Evolutionary conservation across 148 eudicot species (phyloP), one percentile per base, ranked within the genome.

Genomic region (Vaccinium macrocarpon): DNA sequence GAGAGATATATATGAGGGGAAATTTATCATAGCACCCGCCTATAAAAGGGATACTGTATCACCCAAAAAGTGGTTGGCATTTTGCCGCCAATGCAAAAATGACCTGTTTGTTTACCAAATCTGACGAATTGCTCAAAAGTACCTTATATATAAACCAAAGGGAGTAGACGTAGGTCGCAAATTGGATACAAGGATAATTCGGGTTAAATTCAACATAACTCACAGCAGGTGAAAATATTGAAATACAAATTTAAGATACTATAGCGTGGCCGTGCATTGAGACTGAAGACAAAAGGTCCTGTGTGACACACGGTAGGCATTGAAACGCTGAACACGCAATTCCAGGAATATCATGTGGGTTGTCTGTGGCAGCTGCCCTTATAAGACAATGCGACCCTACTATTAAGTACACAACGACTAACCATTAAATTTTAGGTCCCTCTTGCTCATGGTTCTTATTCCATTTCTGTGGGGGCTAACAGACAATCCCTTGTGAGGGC

Each of bases 401-500:
- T 62, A 29, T 56, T 59, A 80, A 80, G 68, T 57, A 56, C 16
- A 0, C 0, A 42, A 35, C 18, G 6, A 53, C 21, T 27, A 53
- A 78, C 62, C 81, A 23, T 7, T 2, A 51, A 46, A 46, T 68
- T 27, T 62, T 11, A 27, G 73, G 72, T 14, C 42, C 71, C 72
- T 81, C 56, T 79, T 25, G 82, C 23, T 21, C 71, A 52, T 84
- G 82, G 82, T 52, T 56, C 27, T 64, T 76, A 32, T 78, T 61
- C 74, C 75, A 57, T 86, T 86, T 51, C 82, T 13, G 73, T 27
- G 73, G 42, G 73, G 35, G 13, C 73, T 23, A 13, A 68, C 8
- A 85, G 90, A 87, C 89, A 87, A 81, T 68, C 70, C 87, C 88
- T 80, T 79, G 78, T 84, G 87, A 61, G 83, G 82, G 82, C 68